Percentiles rank a stretch among this genome's conserved stretches.
phyloP scores from a whole-genome alignment of 1,139 yeast species.

The Nematodospora anomalae region DNA sequence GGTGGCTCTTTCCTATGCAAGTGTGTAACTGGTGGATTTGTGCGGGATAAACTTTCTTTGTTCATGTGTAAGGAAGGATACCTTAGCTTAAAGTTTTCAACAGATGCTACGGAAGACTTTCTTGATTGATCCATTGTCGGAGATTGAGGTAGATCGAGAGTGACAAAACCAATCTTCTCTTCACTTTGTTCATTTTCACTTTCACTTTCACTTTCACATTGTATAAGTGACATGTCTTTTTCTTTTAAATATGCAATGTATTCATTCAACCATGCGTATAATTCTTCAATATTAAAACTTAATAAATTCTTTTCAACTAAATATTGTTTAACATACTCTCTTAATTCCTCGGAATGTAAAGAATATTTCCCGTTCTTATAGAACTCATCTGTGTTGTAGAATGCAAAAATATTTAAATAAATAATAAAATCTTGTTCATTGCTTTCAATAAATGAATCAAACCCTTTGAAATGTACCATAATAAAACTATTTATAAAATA shows the following conservation, averaged over 20 bases:
- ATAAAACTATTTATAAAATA: conserved; percentile 46
- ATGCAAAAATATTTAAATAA: conserved; percentile 45
- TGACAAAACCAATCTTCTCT: background rate
- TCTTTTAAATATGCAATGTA: conserved; percentile 42
- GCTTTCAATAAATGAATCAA: conserved; percentile 40
- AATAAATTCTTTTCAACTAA: conserved; percentile 32
- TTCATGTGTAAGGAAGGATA: conserved; percentile 12
- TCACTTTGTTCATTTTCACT: conserved; percentile 2
- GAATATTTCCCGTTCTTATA: conserved; percentile 23
- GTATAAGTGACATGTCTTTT: conserved; percentile 21
- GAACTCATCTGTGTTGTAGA: conserved; percentile 35
- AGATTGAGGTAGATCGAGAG: conserved; percentile 1
- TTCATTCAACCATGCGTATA: conserved; percentile 42
- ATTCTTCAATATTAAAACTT: conserved; percentile 37
- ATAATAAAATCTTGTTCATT: conserved; percentile 45
- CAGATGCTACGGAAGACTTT: conserved; percentile 5
- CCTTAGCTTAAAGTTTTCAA: conserved; percentile 11
- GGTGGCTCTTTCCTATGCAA: conserved; percentile 6
- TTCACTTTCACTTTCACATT: background rate
- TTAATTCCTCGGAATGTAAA: conserved; percentile 25
- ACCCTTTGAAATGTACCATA: conserved; percentile 46
- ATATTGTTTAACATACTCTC: conserved; percentile 32
- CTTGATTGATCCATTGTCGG: conserved; percentile 3
- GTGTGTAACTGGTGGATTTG: background rate
- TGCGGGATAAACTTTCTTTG: background rate